These are phyloP conservation scores for Sorghum bicolor DNA, from an alignment of 176 grass and related monocot genomes.

Conservation along the genomic window Sorghum_bicolor_NCBIv3 NC_012878.2:49400001-49400500, in stretches of 20 bases:
- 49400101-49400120: conserved; percentile 42
- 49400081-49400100: conserved; percentile 26
- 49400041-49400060: conserved; percentile 24
- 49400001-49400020: neutral
- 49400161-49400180: conserved; percentile 20
- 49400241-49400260: neutral
- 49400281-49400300: too few species aligned
- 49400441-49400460: conserved; percentile 19
- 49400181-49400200: neutral
- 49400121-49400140: conserved; percentile 38
- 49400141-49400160: neutral
- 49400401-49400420: conserved; percentile 22
- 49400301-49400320: neutral
- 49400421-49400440: conserved; percentile 11
- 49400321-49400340: neutral
- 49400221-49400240: conserved; percentile 46
- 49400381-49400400: conserved; percentile 27
- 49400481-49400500: conserved; percentile 41
- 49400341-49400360: conserved; percentile 30
- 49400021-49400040: conserved; percentile 28
- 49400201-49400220: conserved; percentile 4
- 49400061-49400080: conserved; percentile 52
- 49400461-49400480: conserved; percentile 26
- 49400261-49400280: neutral
- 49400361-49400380: neutral